These are phyloP conservation scores for Annulohypoxylon truncatum DNA, from an alignment of 2,329 filamentous ascomycete species.

Conservation along the genomic window DNA sequence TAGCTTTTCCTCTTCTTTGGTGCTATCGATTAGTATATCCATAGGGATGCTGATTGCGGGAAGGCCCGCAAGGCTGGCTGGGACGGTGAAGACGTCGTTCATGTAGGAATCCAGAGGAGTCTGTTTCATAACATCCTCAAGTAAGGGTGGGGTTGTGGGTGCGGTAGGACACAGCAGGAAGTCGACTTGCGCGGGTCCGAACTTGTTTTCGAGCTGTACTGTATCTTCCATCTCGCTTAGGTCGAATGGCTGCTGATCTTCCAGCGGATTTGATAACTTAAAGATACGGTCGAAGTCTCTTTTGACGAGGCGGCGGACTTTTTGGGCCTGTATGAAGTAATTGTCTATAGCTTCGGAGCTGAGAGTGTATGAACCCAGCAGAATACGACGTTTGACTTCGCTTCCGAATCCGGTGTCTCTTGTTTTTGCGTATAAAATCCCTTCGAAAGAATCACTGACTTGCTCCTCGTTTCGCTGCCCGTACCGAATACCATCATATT, in stretches of 20 bases:
- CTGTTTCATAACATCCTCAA: constrained; percentile 68
- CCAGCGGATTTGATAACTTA: constrained; percentile 73
- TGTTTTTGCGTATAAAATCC: constrained; percentile 80
- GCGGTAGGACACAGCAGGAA: constrained; percentile 89
- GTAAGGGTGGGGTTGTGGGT: constrained; percentile 76
- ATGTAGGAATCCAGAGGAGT: constrained; percentile 80
- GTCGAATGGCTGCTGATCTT: constrained; percentile 64
- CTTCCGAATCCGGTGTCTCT: constrained; percentile 80
- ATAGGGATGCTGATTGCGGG: constrained; percentile 88
- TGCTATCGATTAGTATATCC: constrained; percentile 50
- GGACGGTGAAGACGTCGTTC: constrained; percentile 96
- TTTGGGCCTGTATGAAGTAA: constrained; percentile 95
- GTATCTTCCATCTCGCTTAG: constrained; percentile 69
- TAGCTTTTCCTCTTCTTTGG: constrained; percentile 50
- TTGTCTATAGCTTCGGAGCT: constrained; percentile 94
- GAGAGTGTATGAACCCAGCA: constrained; percentile 90
- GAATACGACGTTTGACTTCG: constrained; percentile 87
- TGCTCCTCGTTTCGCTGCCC: constrained; percentile 67
- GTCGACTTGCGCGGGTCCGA: constrained; percentile 76
- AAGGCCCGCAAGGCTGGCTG: constrained; percentile 89
- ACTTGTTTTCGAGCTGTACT: constrained; percentile 65
- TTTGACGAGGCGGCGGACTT: constrained; percentile 84
- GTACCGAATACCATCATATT: constrained; percentile 97
- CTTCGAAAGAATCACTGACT: constrained; percentile 64
- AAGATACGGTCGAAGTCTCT: constrained; percentile 88